Evolutionary conservation across 176 grass and related monocot genomes (phyloP), one percentile per base, ranked within the genome.

Genomic region (Ensete ventricosum): DNA sequence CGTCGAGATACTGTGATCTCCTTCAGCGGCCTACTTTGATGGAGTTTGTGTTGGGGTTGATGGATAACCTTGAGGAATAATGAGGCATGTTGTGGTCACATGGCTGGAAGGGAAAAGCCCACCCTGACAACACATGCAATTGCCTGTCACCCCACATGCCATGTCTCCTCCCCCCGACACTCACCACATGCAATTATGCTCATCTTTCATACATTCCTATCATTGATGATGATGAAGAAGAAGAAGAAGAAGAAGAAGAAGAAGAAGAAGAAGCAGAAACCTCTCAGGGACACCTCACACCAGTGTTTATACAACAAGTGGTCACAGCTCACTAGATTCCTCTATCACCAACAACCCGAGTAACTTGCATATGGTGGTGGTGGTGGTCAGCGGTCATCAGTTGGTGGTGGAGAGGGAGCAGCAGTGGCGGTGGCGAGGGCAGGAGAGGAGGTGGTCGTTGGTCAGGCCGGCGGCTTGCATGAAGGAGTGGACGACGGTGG

Each of bases 381-480:
- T 43, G 64, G 64, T 13, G 64, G 64, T 25, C 14, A 62, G 13
- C 17, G 17, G 7, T 19, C 4, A n/a, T 19, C 4, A n/a, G 17
- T 62, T 13, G 54, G 25, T 25, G 21, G 50, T 12, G 29, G 14
- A 54, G 1, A 77, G 14, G 62, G 55, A 54, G 52, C 66, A 86
- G 84, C 88, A 91, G 77, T 74, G 10, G 75, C 78, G 82, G 82
- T 93, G 95, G 86, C 95, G 88, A 65, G 86, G 95, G 88, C 95
- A 98, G 24, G 95, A 93, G 78, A 93, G 63, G 82, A 98, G 88
- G 79, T 98, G 95, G 76, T 98, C 95, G 68, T 98, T 98, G 58
- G 95, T 98, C 71, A 98, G 88, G 0, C 94, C 95, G 73, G 82
- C 95, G 17, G 95, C 90, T 69, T 98, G 88, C 95, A 98, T 98